Evolutionary conservation across 2,329 filamentous ascomycete species (phyloP).

Genomic region (Cytospora schulzeri): DNA sequence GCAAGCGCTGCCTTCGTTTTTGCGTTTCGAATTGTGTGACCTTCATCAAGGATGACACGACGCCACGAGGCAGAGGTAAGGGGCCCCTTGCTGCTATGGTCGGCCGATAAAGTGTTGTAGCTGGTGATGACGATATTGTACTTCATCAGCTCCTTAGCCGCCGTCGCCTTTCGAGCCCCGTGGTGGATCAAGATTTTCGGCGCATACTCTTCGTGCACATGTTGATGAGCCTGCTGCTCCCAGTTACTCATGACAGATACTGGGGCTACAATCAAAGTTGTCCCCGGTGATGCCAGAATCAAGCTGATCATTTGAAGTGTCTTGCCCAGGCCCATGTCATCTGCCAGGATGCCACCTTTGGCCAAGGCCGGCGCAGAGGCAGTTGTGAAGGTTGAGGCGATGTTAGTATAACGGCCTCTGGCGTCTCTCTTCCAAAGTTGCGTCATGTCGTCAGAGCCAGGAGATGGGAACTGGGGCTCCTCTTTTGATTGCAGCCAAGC

Average conservation of each 20-base stretch:
- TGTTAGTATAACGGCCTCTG: conserved; percentile 58
- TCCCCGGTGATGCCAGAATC: conserved; percentile 62
- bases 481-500: conserved; percentile 82
- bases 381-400: conserved; percentile 71
- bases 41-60: conserved; percentile 80
- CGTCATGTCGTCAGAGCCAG: conserved; percentile 61
- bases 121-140: conserved; percentile 83
- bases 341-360: conserved; percentile 82
- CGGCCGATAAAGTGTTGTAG: conserved; percentile 74
- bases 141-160: conserved; percentile 56
- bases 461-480: conserved; percentile 63
- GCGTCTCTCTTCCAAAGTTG: conserved; percentile 74
- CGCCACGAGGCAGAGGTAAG: conserved; percentile 65
- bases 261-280: conserved; percentile 80
- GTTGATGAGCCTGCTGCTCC: conserved; percentile 75
- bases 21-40: conserved; percentile 79
- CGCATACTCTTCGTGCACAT: conserved; percentile 64
- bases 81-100: conserved; percentile 50
- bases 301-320: conserved; percentile 84
- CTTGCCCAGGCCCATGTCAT: conserved; percentile 93
- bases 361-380: conserved; percentile 62
- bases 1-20: conserved; percentile 72
- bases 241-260: conserved; percentile 90
- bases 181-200: conserved; percentile 77
- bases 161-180: conserved; percentile 60